Conservation (phyloP, 2,329 filamentous ascomycete species). For the Pseudogymnoascus pannorum region DNA sequence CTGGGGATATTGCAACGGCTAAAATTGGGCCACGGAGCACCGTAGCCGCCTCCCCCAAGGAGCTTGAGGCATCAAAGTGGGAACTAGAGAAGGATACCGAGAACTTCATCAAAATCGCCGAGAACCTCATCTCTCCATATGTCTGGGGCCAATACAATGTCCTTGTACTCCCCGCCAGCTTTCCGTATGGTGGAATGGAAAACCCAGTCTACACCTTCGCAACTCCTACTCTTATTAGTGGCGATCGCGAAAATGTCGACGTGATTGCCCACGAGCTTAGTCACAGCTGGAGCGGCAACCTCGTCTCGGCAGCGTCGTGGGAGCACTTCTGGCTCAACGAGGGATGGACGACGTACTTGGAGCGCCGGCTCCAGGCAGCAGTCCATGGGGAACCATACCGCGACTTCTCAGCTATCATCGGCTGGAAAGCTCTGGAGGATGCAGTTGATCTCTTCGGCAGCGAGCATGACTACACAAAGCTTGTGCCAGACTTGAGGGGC, state of each 20-base stretch:
- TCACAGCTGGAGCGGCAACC: slow-evolving; percentile 82
- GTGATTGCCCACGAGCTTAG: slow-evolving; percentile 84
- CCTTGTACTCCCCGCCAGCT: slow-evolving; percentile 79
- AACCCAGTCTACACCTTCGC: slow-evolving; percentile 94
- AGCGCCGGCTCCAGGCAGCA: slow-evolving; percentile 70
- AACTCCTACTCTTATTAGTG: slow-evolving; percentile 88
- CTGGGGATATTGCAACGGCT: slow-evolving; percentile 78
- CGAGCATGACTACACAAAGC: slow-evolving; percentile 79
- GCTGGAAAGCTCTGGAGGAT: slow-evolving; percentile 79
- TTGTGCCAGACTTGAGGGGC: slow-evolving; percentile 79
- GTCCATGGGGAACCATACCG: slow-evolving; percentile 80
- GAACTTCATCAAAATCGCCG: slow-evolving; percentile 81
- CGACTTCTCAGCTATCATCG: slow-evolving; percentile 92
- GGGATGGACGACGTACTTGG: slow-evolving; percentile 92
- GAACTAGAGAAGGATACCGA: slow-evolving; percentile 89
- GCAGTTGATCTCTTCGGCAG: slow-evolving; percentile 70
- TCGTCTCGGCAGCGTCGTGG: slow-evolving; percentile 73
- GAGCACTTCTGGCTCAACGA: slow-evolving; percentile 72
- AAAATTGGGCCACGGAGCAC: slow-evolving; percentile 77
- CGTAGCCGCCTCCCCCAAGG: slow-evolving; percentile 82
- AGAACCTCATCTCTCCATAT: slow-evolving; percentile 77
- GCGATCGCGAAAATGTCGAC: slow-evolving; percentile 85
- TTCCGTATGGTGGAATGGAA: slow-evolving; percentile 75
- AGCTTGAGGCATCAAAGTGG: slow-evolving; percentile 76
- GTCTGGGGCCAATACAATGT: slow-evolving; percentile 95